Conservation (phyloP, 192 early-diverging fungal species). For the Linnemannia zychae region DNA sequence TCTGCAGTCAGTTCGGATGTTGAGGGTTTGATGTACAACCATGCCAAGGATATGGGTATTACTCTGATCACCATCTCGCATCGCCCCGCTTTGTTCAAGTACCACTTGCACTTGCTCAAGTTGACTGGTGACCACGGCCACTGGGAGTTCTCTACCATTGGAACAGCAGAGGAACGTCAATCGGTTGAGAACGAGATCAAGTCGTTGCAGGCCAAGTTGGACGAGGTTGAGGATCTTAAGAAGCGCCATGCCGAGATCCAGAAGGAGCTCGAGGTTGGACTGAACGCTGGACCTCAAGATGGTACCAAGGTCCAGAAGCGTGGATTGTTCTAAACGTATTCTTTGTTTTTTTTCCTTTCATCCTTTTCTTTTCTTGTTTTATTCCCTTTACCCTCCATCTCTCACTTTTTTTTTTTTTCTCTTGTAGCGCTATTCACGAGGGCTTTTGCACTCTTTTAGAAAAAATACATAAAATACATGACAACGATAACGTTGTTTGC, state of each 20-base stretch:
- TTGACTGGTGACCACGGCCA: slow-evolving; percentile 95
- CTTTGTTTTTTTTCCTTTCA: neutral
- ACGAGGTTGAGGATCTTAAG: slow-evolving; percentile 63
- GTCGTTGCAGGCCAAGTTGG: slow-evolving; percentile 69
- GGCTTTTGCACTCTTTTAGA: neutral
- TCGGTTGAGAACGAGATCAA: slow-evolving; percentile 91
- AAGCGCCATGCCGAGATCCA: slow-evolving; percentile 63
- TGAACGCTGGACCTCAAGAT: slow-evolving; percentile 52
- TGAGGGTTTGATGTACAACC: slow-evolving; percentile 91
- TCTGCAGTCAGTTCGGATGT: slow-evolving; percentile 93
- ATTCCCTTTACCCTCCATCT: neutral
- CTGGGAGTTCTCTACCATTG: slow-evolving; percentile 82
- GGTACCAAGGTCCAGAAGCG: slow-evolving; percentile 50
- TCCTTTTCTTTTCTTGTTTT: neutral
- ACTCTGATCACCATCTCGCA: slow-evolving; percentile 96
- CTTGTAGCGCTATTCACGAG: neutral
- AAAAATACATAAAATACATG: too few relatives aligned
- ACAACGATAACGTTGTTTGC: too few relatives aligned
- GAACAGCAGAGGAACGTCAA: slow-evolving; percentile 83
- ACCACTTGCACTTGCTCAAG: slow-evolving; percentile 93
- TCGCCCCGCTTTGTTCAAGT: slow-evolving; percentile 94
- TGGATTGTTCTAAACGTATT: slow-evolving; percentile 45
- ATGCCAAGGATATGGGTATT: slow-evolving; percentile 87
- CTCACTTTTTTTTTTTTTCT: neutral
- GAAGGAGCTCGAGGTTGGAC: slow-evolving; percentile 64